Base-by-base conservation (phyloP, 2,329 filamentous ascomycete genomes). In the Colletotrichum graminicola region DNA sequence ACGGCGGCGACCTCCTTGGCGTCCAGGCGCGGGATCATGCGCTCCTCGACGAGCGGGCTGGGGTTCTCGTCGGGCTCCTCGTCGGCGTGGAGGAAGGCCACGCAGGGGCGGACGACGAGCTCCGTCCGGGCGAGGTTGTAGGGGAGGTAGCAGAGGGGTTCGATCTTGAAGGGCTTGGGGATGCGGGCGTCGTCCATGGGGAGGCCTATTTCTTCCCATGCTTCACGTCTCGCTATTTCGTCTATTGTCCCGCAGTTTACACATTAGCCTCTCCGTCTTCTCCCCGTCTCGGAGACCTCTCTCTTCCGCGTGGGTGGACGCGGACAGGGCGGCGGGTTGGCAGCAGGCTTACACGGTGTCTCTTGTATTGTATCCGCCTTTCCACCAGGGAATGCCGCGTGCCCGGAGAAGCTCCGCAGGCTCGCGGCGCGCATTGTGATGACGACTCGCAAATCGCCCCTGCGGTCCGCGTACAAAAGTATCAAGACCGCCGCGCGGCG, bases 1-100 rank as follows among this genome's bases (percentile, higher is more conserved):
- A 98, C 94, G 55, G 94, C 95, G 2, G 94, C 95, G 2, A 98
- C 95, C 82, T 98, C 95, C 75, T 93, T 92, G 1, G 94, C 93
- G 81, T 98, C 94, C 14, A 98, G 86, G 49, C 90, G 88, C 0
- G 95, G 95, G 71, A 94, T 94, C 81, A 95, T 88, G 72, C 86
- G 88, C 75, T 92, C 90, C 77, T 93, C 93, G 3, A 89, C 90
- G 63, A 87, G 85, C 43, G 73, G 76, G 23, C 75, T 75, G 39
- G 78, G 73, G 10, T 76, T 75, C 21, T 71, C 59, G 36, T 62
- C 49, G 41, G 73, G 66, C 39, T 83, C 81, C 73, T 87, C 84
- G 75, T 89, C 87, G 7, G 90, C 86, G 78, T 93, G 91, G 21
- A 98, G 85, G 73, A 95, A 92, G 29, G 93, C 93, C 14, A 95